A percentile compares a stretch with the other conserved stretches of the same genome.
Evolutionary conservation across 1,284 basidiomycete species (phyloP).

Genomic region (Rhizoctonia solani): DNA sequence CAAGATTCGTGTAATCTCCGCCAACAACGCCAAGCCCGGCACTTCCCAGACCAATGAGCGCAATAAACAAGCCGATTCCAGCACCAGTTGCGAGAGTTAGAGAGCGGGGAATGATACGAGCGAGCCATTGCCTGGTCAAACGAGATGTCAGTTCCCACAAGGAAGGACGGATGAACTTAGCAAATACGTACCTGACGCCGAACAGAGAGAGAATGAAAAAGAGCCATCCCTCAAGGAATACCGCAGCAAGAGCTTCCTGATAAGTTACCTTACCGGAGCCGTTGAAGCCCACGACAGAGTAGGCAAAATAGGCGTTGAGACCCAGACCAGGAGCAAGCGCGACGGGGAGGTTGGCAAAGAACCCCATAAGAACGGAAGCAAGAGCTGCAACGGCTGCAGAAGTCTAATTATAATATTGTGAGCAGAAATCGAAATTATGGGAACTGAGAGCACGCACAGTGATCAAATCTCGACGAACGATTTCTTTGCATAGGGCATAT

Average conservation of each 20-base stretch:
- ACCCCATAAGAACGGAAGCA: constrained; percentile 79
- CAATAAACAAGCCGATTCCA: constrained; percentile 86
- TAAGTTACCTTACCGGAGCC: constrained; percentile 78
- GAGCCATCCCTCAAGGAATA: constrained; percentile 87
- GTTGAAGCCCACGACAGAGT: constrained; percentile 84
- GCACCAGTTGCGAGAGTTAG: constrained; percentile 82
- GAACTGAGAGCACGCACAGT: constrained; percentile 47
- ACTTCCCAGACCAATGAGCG: constrained; percentile 54
- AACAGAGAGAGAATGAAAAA: constrained; percentile 82
- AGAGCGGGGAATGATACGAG: constrained; percentile 84
- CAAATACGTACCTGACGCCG: constrained; percentile 68
- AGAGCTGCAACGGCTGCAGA: constrained; percentile 80
- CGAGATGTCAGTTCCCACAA: not conserved
- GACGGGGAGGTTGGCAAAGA: constrained; percentile 82
- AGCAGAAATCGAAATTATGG: not conserved
- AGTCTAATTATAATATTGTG: constrained; percentile 43
- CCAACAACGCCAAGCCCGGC: constrained; percentile 78
- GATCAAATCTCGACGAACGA: constrained; percentile 72
- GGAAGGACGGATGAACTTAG: not conserved
- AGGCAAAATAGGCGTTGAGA: constrained; percentile 88
- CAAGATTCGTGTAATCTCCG: constrained; percentile 69
- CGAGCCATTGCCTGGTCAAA: constrained; percentile 73
- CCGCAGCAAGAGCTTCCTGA: constrained; percentile 81
- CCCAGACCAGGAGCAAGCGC: constrained; percentile 54
- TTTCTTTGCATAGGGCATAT: constrained; percentile 69